These are phyloP conservation scores for Acanthamoeba culbertsoni DNA, from an alignment of 208 protist species.

Conservation along the genomic window DNA sequence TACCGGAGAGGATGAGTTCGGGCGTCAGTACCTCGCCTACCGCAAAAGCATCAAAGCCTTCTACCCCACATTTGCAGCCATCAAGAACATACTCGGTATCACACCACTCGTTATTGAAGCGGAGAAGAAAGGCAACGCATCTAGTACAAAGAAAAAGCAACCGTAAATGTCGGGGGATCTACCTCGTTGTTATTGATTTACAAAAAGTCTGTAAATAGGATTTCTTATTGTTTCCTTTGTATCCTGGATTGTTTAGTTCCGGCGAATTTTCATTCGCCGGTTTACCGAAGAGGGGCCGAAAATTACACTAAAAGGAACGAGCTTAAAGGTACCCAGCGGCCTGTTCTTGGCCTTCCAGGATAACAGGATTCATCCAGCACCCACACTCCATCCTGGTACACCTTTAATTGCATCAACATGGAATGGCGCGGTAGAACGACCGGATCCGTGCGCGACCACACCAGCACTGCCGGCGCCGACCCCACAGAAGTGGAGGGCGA, in stretches of 20 bases:
- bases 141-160: not conserved
- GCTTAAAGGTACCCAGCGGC: not conserved
- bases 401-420: not conserved
- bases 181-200: no score
- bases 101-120: not conserved
- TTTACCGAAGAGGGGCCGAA: not conserved
- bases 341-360: not conserved
- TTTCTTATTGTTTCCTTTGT: no score
- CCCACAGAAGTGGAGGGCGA: no score
- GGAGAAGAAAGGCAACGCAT: not conserved
- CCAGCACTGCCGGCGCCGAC: not conserved
- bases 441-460: not conserved
- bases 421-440: not conserved
- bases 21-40: not conserved
- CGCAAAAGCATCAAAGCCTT: not conserved
- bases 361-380: not conserved
- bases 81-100: not conserved
- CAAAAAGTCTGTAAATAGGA: no score
- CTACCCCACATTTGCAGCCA: not conserved
- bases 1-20: not conserved
- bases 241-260: no score
- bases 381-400: not conserved
- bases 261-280: not conserved
- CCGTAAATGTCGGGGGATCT: not conserved
- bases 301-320: not conserved